Base-by-base conservation (phyloP, 2,329 filamentous ascomycete genomes). In the Colletotrichum brevisporum region DNA sequence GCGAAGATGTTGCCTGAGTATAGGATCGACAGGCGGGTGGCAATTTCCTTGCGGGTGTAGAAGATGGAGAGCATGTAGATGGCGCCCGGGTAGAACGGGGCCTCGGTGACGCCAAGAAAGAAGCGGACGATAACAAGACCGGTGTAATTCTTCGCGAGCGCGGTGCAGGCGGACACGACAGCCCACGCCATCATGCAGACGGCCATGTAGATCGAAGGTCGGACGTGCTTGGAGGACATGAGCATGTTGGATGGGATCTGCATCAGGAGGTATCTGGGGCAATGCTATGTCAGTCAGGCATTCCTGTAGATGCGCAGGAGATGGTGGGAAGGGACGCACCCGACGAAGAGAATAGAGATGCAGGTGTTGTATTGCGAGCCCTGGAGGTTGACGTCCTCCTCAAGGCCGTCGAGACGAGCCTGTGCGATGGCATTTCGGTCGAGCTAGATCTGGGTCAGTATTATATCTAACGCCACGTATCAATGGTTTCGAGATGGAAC, bases 401-500 rank as follows among this genome's bases (percentile, higher is more conserved):
- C 83, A 4, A 90, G 76, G 0, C 85, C 85, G 64, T 87, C 84
- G 39, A 90, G 74, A 21, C 83, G 80, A 4, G 88, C 88, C 24
- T 87, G 85, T 2, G 88, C 87, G 72, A 89, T 88, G 52, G 89
- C 86, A 64, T 86, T 87, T 16, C 84, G 78, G 70, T 88, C 85
- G n/a, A 85, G 76, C 75, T 79, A 60, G 5, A 8, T 47, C 48
- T 13, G n/a, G 1, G 54, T 65, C n/a, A 69, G 24, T 64, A n/a
- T 5, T 5, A 3, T 16, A 10, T 9, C 10, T 16, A 3, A 1
- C 1, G 2, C 15, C 0, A 16, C 21, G 6, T 5, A 6, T n/a
- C 9, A 2, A 4, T 6, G 2, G 2, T 5, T 9, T 8, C 8
- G 31, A 36, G 41, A 43, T 43, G 4, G 6, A n/a, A 59, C 77